Conservation (phyloP, 1,139 yeast species). For the Protomyces inundatus region DNA sequence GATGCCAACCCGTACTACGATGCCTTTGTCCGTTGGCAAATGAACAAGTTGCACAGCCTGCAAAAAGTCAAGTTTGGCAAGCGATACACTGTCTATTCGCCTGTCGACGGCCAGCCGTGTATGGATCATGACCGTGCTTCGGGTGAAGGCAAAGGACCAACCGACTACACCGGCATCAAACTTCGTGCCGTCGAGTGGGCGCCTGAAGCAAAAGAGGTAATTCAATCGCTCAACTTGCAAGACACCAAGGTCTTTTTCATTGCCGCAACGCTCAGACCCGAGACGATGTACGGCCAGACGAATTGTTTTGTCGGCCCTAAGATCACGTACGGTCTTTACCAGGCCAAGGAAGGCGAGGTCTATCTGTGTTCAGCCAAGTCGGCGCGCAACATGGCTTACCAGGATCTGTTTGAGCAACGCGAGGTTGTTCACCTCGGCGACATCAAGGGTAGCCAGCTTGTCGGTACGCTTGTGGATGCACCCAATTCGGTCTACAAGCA, state of each 20-base stretch:
- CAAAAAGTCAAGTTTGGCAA: constrained; percentile 97
- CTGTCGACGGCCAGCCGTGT: constrained; percentile 98
- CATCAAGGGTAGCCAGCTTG: constrained; percentile 64
- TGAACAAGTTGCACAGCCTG: constrained; percentile 74
- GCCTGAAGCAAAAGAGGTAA: constrained; percentile 48
- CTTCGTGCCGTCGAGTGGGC: constrained; percentile 63
- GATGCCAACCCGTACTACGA: constrained; percentile 94
- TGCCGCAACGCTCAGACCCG: constrained; percentile 98
- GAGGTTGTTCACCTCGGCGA: constrained; percentile 64
- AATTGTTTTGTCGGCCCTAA: constrained; percentile 97
- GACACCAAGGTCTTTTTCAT: constrained; percentile 71
- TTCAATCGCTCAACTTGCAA: constrained; percentile 43
- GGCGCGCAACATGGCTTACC: constrained; percentile 96
- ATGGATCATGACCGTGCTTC: constrained; percentile 98
- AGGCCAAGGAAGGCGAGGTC: constrained; percentile 64
- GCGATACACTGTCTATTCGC: constrained; percentile 94
- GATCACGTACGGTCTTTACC: constrained; percentile 84
- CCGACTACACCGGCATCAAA: constrained; percentile 91
- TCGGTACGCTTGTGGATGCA: constrained; percentile 83
- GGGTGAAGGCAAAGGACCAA: constrained; percentile 97
- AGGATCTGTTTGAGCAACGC: constrained; percentile 82
- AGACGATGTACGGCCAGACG: constrained; percentile 98
- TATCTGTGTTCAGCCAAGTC: constrained; percentile 91
- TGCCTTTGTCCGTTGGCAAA: constrained; percentile 94
- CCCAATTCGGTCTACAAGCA: constrained; percentile 70